Base-by-base conservation (phyloP, 495 filamentous ascomycete species). In the Daldinia vernicosa region DNA sequence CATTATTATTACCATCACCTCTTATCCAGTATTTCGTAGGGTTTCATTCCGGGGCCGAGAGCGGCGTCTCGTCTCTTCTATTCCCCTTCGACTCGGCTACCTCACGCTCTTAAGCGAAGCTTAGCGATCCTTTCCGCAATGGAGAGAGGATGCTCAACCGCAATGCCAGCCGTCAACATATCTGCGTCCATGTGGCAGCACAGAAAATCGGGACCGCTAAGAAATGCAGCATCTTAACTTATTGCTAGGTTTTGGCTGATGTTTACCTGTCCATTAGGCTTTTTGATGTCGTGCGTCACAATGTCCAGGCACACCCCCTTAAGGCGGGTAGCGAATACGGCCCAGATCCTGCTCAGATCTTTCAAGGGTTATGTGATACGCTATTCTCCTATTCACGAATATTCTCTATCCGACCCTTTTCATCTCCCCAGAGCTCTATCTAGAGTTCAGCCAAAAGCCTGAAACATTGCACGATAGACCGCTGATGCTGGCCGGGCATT, bases 391-490 rank as follows among this genome's bases (percentile, higher is more conserved):
- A 58, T 63, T 58, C 56, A 69, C 60, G 32, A 65, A n/a, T 40
- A 39, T 56, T 39, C 15, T 40, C 57, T 40, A 47, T 54, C 8
- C 64, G 33, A 56, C 37, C 47, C 35, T 65, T 68, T 52, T 39
- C 60, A 56, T 62, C 14, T 66, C 32, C 37, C 57, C 52, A 50
- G 64, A 63, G 51, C 33, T 55, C 28, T 35, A 47, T 55, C 60
- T 8, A 24, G 70, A 73, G 53, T 69, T 73, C 70, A 73, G 70
- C 70, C 70, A 73, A 73, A 73, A 73, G 66, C 43, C 70, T 52
- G 43, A 62, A 69, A 68, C 40, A 50, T 24, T 60, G 47, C 12
- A 60, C 37, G 61, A 69, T 56, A 59, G 17, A 66, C 56, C 54
- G 65, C 62, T 24, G 66, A 69, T 54, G 43, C 19, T 66, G 61